A percentile compares a stretch with the other conserved stretches of the same genome.
Conservation (phyloP, 2,329 filamentous ascomycete genomes). For the Malbranchea zuffiana region DNA sequence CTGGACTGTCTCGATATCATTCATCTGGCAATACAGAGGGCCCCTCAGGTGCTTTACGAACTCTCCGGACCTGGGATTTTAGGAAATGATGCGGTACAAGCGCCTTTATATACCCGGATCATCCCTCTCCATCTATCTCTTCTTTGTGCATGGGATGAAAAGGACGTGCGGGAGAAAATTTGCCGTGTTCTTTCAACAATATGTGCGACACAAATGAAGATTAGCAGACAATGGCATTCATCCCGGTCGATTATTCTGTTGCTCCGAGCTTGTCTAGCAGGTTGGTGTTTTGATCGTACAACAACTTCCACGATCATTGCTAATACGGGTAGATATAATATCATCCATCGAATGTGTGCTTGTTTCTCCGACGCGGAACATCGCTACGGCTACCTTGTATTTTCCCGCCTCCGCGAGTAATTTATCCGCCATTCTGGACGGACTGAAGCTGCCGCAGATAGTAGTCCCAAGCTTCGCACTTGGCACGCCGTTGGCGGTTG, state of each 20-base stretch:
- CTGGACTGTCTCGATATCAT: constrained; percentile 69
- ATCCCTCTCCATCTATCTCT: constrained; percentile 43
- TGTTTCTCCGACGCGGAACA: constrained; percentile 9
- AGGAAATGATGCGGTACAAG: constrained; percentile 34
- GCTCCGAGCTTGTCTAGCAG: constrained; percentile 27
- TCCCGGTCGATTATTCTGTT: constrained; percentile 24
- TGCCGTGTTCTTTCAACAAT: constrained; percentile 28
- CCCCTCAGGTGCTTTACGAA: constrained; percentile 56
- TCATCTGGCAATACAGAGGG: constrained; percentile 61
- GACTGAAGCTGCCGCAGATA: constrained; percentile 23
- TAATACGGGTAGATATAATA: constrained; percentile 34
- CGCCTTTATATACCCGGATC: constrained; percentile 45
- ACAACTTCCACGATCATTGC: background rate
- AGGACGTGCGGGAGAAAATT: constrained; percentile 31
- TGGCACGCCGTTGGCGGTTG: constrained; percentile 21
- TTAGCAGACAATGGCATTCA: constrained; percentile 22
- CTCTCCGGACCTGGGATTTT: constrained; percentile 49
- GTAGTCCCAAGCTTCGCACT: constrained; percentile 21
- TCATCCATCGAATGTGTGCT: constrained; percentile 30
- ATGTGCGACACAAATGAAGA: constrained; percentile 24
- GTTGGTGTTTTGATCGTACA: constrained; percentile 21
- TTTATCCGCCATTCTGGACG: constrained; percentile 23
- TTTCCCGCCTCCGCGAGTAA: constrained; percentile 20
- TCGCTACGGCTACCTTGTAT: constrained; percentile 13
- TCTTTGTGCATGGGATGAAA: constrained; percentile 32